Evolutionary conservation across 495 filamentous ascomycete genomes (phyloP).

Genomic region (Penicillium nucicola): DNA sequence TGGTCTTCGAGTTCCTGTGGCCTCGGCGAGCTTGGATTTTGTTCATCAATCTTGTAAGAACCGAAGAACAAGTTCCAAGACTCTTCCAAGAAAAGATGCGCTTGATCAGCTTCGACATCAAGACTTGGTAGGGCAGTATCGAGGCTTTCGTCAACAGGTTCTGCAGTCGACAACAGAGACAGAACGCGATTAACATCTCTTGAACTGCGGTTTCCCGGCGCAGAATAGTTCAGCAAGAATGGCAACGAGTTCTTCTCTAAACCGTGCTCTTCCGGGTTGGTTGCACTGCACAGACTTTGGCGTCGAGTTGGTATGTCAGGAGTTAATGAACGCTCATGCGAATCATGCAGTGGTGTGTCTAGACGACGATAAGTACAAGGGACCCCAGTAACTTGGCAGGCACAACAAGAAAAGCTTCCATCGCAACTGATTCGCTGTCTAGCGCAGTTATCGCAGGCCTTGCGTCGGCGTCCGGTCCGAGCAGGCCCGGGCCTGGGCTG

Average conservation of each 20-base stretch:
- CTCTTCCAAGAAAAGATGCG: conserved; percentile 8
- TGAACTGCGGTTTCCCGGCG: conserved; percentile 3
- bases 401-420: not conserved
- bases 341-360: not conserved
- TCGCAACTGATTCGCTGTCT: conserved; percentile 5
- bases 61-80: conserved; percentile 13
- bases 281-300: not conserved
- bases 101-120: conserved; percentile 2
- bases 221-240: conserved; percentile 16
- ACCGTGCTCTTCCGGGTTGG: not conserved
- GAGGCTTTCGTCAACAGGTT: not conserved
- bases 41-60: not conserved
- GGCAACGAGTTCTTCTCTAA: conserved; percentile 3
- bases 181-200: conserved; percentile 12
- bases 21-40: not conserved
- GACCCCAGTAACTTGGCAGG: not conserved
- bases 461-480: conserved; percentile 9
- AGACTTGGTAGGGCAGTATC: conserved; percentile 6
- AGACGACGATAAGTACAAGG: conserved; percentile 8
- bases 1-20: conserved; percentile 5
- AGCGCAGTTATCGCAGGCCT: conserved; percentile 11
- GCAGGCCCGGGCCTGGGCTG: not conserved
- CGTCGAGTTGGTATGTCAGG: not conserved
- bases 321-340: not conserved
- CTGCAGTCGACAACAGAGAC: conserved; percentile 8